A percentile compares a stretch with the other conserved stretches of the same genome.
These are phyloP conservation scores for Chlorophyllum brunneum DNA, from an alignment of 768 basidiomycete species.

Conservation along the genomic window DNA sequence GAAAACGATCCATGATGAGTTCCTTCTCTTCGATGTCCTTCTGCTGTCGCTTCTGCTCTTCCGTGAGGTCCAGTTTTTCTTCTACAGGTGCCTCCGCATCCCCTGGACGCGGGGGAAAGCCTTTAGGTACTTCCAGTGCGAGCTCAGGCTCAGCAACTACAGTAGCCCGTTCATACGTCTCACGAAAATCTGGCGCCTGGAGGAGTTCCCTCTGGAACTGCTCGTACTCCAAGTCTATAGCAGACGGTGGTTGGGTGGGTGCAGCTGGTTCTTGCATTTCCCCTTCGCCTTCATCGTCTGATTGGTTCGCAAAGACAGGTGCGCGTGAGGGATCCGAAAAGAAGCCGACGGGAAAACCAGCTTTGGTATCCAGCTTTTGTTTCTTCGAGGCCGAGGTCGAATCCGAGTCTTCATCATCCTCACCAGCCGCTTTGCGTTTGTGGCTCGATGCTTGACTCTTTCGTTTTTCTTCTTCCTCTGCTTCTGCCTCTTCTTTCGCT, in stretches of 20 bases:
- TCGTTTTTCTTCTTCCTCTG: constrained; percentile 24
- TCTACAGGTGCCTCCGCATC: constrained; percentile 23
- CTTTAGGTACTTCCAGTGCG: constrained; percentile 38
- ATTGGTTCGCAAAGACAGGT: constrained; percentile 33
- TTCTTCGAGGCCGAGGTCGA: constrained; percentile 19
- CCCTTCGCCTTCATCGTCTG: constrained; percentile 33
- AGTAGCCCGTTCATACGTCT: constrained; percentile 67
- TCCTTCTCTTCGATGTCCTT: constrained; percentile 74
- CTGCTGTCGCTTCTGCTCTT: constrained; percentile 41
- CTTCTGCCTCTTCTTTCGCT: constrained; percentile 29
- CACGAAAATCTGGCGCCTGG: constrained; percentile 34
- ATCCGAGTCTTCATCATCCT: constrained; percentile 11
- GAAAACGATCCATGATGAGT: constrained; percentile 78
- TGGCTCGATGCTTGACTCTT: constrained; percentile 26
- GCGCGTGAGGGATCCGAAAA: constrained; percentile 73
- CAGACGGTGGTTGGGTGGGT: constrained; percentile 20
- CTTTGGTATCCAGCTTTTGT: constrained; percentile 9
- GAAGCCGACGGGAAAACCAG: constrained; percentile 62
- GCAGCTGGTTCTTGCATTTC: constrained; percentile 17
- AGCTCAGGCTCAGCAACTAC: constrained; percentile 66
- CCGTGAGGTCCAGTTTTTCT: constrained; percentile 31
- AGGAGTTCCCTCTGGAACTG: constrained; percentile 66
- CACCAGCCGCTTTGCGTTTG: constrained; percentile 21
- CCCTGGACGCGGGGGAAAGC: constrained; percentile 37
- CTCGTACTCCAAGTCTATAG: constrained; percentile 70